These are phyloP conservation scores for Moelleriella libera DNA, from an alignment of 2,329 filamentous ascomycete genomes.

Conservation along the genomic window DNA sequence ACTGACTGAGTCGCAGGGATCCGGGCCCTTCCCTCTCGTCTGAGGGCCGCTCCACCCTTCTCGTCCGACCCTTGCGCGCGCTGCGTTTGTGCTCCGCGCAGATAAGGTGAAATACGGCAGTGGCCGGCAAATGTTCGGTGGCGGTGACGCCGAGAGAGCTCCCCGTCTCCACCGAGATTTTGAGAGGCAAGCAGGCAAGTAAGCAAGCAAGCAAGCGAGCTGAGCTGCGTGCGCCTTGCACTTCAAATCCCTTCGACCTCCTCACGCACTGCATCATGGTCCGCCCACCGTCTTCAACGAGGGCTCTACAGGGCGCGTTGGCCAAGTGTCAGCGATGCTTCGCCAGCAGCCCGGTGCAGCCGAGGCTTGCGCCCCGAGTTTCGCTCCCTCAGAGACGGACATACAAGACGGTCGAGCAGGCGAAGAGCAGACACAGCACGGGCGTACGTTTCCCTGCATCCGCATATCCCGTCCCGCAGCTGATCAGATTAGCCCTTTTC, in stretches of 20 bases:
- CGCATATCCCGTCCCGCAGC: not conserved
- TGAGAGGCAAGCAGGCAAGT: no score
- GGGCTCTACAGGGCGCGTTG: conserved; percentile 19
- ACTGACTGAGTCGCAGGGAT: no score
- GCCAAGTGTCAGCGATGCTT: conserved; percentile 25
- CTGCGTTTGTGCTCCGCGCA: not conserved
- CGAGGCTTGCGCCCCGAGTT: conserved; percentile 16
- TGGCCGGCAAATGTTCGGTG: conserved; percentile 7
- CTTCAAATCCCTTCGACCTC: not conserved
- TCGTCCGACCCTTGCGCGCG: no score
- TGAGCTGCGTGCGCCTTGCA: no score
- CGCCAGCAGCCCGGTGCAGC: conserved; percentile 18
- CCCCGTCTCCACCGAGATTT: not conserved
- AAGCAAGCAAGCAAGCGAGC: no score
- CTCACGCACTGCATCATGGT: conserved; percentile 18
- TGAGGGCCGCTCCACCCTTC: no score
- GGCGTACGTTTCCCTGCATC: conserved; percentile 26
- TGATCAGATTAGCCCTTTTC: conserved; percentile 62
- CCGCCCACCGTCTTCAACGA: conserved; percentile 13
- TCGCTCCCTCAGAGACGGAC: conserved; percentile 22
- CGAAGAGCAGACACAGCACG: conserved; percentile 41
- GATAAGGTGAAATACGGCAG: no score
- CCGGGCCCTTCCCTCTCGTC: no score
- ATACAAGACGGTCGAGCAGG: conserved; percentile 42
- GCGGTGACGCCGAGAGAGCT: not conserved